A percentile compares a stretch with the other conserved stretches of the same genome.
phyloP scores from a whole-genome alignment of 2,329 filamentous ascomycete species.

The Xylaria sp. region DNA sequence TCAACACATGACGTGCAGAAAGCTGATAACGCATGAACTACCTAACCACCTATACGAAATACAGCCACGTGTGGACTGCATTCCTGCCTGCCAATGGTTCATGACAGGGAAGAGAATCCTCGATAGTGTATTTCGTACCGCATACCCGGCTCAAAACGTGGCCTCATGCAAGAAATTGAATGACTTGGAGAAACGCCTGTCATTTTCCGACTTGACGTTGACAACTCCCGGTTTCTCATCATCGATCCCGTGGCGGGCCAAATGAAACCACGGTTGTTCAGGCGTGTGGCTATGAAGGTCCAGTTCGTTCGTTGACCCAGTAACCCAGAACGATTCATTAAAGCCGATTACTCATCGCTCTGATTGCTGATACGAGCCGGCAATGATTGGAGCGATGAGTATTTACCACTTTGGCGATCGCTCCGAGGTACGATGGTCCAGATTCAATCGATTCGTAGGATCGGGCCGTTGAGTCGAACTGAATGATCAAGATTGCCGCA shows the following conservation, averaged over 20 bases:
- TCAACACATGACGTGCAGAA: too few species aligned
- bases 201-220: background rate
- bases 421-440: background rate
- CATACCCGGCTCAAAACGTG: background rate
- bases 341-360: too few species aligned
- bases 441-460: background rate
- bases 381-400: background rate
- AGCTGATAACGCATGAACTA: too few species aligned
- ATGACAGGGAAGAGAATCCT: background rate
- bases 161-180: background rate
- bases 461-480: too few species aligned
- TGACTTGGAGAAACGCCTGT: background rate
- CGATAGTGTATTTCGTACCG: background rate
- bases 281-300: too few species aligned
- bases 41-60: background rate
- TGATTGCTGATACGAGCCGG: too few species aligned
- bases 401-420: background rate
- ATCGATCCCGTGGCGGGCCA: background rate
- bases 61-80: background rate
- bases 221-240: background rate
- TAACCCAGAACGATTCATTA: too few species aligned
- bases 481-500: too few species aligned
- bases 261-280: background rate
- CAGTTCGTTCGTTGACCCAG: too few species aligned
- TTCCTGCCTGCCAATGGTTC: background rate